Base-by-base conservation (phyloP, 352 stramenopile genomes). In the Globisporangium echinulatum region DNA sequence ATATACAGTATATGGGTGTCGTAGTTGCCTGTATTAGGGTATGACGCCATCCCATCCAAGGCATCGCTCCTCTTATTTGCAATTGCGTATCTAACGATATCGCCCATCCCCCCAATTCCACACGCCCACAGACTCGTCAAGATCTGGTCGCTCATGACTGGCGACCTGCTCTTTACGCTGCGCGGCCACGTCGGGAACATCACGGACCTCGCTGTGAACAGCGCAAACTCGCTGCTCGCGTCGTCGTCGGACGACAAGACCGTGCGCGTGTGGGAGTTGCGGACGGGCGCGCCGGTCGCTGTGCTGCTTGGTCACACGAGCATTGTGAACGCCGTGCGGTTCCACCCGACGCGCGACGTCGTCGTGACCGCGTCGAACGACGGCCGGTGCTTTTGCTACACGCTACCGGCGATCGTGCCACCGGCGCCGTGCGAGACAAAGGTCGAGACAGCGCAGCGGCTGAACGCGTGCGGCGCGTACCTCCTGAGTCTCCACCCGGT, bases 331-430 rank as follows among this genome's bases (percentile, higher is more conserved):
- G 87, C 84, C 13, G 78, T 90, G 56, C 79, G 82, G 42, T 98
- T 98, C 60, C 88, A 97, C 50, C 82, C 86, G 4, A 69, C 62
- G 14, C 82, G 88, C 50, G 95, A 94, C 50, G 79, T 96, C 15
- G 82, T 97, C 6, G 83, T 97, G n/a, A 96, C 84, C 1, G 88
- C 88, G 14, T 96, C 86, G n/a, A 91, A 98, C 56, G 91, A 98
- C 64, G 92, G 92, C 0, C 79, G 82, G 6, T 94, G 85, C 61
- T 96, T 94, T 52, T 92, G 92, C 63, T 97, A 96, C 74, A 92
- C 94, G 54, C 69, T 97, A 0, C 82, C 88, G 0, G 77, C 90
- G 13, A 82, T 96, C 36, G 70, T 71, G 9, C 61, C 60, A 1
- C 74, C 74, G 54, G 68, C 80, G 4, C 59, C 77, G 37, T 67